Conservation (phyloP, 148 eudicot genomes). For the Rhododendron williamsianum region DNA sequence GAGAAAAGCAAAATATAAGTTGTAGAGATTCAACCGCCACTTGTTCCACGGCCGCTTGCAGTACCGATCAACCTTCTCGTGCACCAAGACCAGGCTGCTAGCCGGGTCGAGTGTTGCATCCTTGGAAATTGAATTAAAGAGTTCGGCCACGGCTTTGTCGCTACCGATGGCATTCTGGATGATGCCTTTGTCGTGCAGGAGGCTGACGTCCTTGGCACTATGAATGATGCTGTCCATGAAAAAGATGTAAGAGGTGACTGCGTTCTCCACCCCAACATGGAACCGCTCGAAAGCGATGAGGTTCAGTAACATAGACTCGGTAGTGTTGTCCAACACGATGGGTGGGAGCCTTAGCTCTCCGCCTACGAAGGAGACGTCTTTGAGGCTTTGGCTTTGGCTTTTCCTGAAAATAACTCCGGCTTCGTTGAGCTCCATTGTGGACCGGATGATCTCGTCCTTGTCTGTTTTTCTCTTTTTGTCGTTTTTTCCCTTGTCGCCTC, state of each 20-base stretch:
- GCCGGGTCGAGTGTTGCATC: constrained; percentile 30
- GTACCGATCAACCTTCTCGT: constrained; percentile 16
- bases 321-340: too few relatives aligned
- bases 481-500: too few relatives aligned
- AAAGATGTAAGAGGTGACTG: constrained; percentile 30
- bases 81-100: constrained; percentile 18
- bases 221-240: constrained; percentile 42
- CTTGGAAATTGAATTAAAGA: constrained; percentile 31
- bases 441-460: constrained; percentile 27
- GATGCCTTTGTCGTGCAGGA: constrained; percentile 23
- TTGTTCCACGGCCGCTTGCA: constrained; percentile 23
- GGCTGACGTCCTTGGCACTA: constrained; percentile 31
- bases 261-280: constrained; percentile 37
- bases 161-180: constrained; percentile 34
- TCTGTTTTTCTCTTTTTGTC: too few relatives aligned
- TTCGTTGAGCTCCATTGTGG: constrained; percentile 34
- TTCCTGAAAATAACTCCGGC: constrained; percentile 33
- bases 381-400: background rate
- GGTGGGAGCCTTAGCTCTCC: too few relatives aligned
- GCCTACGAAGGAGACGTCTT: too few relatives aligned
- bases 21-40: constrained; percentile 32
- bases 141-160: constrained; percentile 31
- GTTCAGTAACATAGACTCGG: too few relatives aligned
- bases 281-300: constrained; percentile 24
- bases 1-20: constrained; percentile 16